Evolutionary conservation across 345 rosid genomes (phyloP).

Genomic region (Excoecaria cochinchinensis): DNA sequence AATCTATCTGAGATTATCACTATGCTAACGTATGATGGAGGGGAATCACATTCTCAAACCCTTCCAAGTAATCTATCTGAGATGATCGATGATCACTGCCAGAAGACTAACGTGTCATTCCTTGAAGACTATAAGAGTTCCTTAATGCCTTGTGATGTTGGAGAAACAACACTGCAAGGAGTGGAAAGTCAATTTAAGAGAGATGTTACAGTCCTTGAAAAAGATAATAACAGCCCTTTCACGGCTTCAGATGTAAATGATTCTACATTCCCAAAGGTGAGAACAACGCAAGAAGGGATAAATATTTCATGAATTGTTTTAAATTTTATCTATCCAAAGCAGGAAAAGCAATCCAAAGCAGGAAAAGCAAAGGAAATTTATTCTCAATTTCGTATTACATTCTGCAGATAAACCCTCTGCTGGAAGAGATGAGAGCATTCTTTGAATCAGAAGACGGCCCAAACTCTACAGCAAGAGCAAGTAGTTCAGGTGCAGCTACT

Average conservation of each 20-base stretch:
- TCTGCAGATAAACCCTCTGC: not conserved
- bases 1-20: no score
- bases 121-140: not conserved
- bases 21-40: no score
- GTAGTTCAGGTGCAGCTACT: not conserved
- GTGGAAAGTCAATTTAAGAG: not conserved
- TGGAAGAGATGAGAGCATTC: not conserved
- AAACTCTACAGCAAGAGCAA: not conserved
- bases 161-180: not conserved
- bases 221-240: not conserved
- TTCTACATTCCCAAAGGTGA: not conserved
- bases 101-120: constrained; percentile 4
- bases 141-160: not conserved
- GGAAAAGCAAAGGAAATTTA: no score
- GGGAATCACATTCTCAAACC: no score
- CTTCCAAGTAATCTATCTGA: not conserved
- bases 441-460: not conserved
- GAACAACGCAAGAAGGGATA: no score
- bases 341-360: no score
- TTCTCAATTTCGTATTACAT: not conserved
- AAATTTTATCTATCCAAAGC: no score
- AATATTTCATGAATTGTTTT: no score
- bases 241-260: not conserved
- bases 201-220: constrained; percentile 3
- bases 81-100: not conserved